Percentiles rank a stretch among this genome's conserved stretches.
Conservation (phyloP, 495 filamentous ascomycete genomes). For the Penicillium coprophilum region DNA sequence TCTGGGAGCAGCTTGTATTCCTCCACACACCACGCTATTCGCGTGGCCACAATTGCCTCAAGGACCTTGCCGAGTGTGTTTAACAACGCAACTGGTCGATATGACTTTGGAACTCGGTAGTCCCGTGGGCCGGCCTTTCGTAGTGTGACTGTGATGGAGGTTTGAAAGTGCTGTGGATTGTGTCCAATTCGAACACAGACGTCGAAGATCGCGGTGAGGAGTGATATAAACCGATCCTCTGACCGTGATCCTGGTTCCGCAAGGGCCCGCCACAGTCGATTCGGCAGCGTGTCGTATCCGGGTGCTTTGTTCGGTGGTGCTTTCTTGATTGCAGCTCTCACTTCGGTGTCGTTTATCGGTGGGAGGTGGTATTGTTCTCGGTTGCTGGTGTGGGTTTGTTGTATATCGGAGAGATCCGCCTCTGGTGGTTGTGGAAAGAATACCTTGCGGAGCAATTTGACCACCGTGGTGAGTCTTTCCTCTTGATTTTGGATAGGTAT, state of each 20-base stretch:
- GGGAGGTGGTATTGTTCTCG: no score
- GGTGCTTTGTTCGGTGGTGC: neutral
- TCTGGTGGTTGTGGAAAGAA: no score
- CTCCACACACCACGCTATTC: constrained; percentile 17
- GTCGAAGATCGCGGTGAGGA: constrained; percentile 25
- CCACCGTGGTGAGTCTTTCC: no score
- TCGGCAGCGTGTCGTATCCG: no score
- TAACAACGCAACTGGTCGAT: constrained; percentile 28
- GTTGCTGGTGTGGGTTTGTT: no score
- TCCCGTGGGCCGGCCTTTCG: constrained; percentile 23
- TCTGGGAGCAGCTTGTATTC: constrained; percentile 15
- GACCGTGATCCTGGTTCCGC: neutral
- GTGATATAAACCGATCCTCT: neutral
- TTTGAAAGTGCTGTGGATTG: constrained; percentile 21
- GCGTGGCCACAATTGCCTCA: constrained; percentile 18
- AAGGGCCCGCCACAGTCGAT: neutral
- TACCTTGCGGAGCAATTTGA: no score
- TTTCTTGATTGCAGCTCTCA: neutral
- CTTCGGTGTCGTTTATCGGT: no score
- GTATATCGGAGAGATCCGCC: no score
- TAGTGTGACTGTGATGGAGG: constrained; percentile 20
- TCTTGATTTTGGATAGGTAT: no score
- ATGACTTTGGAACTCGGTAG: constrained; percentile 21
- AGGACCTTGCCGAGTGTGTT: constrained; percentile 31
- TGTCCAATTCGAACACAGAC: constrained; percentile 16